Base-by-base conservation (phyloP, 2,329 filamentous ascomycete species). In the Fusarium sp. region DNA sequence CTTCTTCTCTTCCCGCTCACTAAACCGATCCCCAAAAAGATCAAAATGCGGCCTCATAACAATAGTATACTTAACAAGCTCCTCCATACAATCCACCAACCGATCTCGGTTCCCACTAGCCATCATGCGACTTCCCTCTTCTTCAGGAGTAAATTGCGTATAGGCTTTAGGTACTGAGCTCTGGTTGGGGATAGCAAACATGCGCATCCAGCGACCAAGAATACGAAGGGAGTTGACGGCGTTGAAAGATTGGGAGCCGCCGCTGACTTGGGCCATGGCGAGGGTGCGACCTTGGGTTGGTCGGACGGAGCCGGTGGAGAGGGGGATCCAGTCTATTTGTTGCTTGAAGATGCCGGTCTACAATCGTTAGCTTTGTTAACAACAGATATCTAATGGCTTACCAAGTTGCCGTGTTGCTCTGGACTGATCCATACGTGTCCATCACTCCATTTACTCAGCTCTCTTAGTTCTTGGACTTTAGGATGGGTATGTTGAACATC, bases 301-400 rank as follows among this genome's bases (percentile, higher is more conserved):
- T 0, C 55, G 55, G 0, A 57, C 55, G 2, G 55, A 57, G 6
- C 55, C 55, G 10, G 55, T 30, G 1, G 58, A 59, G 9, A 28
- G 42, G n/a, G 55, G 57, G 1, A 61, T 61, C 59, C 55, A 61
- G 7, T 51, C 59, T 0, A 61, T 60, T 10, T 61, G 55, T 13
- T 61, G 59, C 6, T 61, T 61, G 23, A 60, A 61, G 4, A 60
- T 60, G 5, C 43, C 59, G 0, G 59, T 61, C 58, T 58, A 7
- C 10, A 0, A n/a, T n/a, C n/a, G n/a, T n/a, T n/a, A n/a, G n/a
- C n/a, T n/a, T n/a, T n/a, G n/a, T n/a, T n/a, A n/a, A n/a, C n/a
- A n/a, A n/a, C n/a, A n/a, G n/a, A n/a, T n/a, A n/a, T n/a, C n/a
- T n/a, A n/a, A n/a, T n/a, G n/a, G n/a, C n/a, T n/a, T n/a, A 59